Percentiles rank a stretch among this genome's conserved stretches.
These are phyloP conservation scores for Xanthoceras sorbifolium DNA, from an alignment of 345 rosid genomes.

Conservation along the genomic window DNA sequence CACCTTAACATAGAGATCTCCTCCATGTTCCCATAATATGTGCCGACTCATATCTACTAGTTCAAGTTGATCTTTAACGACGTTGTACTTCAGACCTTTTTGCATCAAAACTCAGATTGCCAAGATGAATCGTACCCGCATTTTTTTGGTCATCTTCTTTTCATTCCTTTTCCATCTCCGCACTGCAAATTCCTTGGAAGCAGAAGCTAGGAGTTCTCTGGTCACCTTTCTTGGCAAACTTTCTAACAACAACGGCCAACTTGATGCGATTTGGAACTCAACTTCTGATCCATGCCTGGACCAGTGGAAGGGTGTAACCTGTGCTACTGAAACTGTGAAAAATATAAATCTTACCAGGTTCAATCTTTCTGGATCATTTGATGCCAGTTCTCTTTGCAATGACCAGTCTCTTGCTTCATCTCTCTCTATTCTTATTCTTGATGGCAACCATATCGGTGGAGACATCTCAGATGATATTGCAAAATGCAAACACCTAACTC, in stretches of 20 bases:
- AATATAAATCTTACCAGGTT: constrained; percentile 26
- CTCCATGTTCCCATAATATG: constrained; percentile 24
- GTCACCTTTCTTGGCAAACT: constrained; percentile 34
- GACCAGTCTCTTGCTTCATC: constrained; percentile 34
- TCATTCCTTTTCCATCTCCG: constrained; percentile 25
- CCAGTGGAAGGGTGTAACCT: constrained; percentile 36
- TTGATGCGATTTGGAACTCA: constrained; percentile 37
- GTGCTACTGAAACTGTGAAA: constrained; percentile 30
- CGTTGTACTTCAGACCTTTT: constrained; percentile 16
- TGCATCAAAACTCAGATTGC: constrained; percentile 12
- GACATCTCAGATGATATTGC: constrained; percentile 38
- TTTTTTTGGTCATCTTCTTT: constrained; percentile 33
- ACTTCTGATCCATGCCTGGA: constrained; percentile 51
- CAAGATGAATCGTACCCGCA: constrained; percentile 32
- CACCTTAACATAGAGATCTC: constrained; percentile 33
- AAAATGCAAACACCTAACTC: constrained; percentile 42
- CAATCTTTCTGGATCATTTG: constrained; percentile 45
- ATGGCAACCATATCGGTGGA: constrained; percentile 38
- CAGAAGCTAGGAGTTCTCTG: constrained; percentile 26
- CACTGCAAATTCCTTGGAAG: constrained; percentile 30
- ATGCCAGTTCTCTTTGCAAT: constrained; percentile 44
- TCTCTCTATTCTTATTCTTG: constrained; percentile 34
- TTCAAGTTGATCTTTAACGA: not conserved
- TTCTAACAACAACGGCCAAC: constrained; percentile 24
- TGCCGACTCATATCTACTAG: not conserved